Evolutionary conservation across 2,329 filamentous ascomycete species (phyloP), one percentile per base, ranked within the genome.

Genomic region (Madurella fahalii): DNA sequence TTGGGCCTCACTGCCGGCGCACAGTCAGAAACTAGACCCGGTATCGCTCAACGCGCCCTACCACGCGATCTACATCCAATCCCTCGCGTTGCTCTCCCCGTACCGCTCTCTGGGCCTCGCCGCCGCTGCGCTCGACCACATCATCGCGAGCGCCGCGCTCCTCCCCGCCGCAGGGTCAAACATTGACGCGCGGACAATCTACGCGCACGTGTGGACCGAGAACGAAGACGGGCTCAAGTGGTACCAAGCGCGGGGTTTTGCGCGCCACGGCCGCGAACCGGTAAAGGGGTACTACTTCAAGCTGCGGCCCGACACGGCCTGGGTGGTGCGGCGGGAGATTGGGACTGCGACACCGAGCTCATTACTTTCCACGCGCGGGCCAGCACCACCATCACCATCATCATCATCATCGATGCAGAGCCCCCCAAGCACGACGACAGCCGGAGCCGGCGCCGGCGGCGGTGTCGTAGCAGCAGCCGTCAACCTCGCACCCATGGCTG

Each of bases 151-250:
- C 11, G 74, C 74, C 2, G 70, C 69, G 12, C 63, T 65, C 11
- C 59, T 68, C n/a, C 61, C 63, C 9, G 66, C 61, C 40, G 59
- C 63, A 12, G 68, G 69, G 11, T 70, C 70, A 4, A 68, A 59
- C 15, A 67, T 74, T 58, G 64, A 74, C 46, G 73, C 77, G 34
- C 62, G 61, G 37, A 63, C 73, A 42, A 71, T 85, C 15, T 86
- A 82, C 60, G 84, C 84, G 4, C 84, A 87, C 66, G 84, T 87
- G 15, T 87, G 84, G 84, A 84, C 83, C 11, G 77, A 83, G 56
- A 86, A 86, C 65, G 75, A 78, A 2, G 83, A 86, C 17, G 84
- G 78, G 0, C 68, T 86, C 57, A 73, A 73, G 54, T 87, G 84
- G 84, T 87, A 87, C 69, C 64, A 72, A 32, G 73, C 74, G 20